Base-by-base conservation (phyloP, 139 green algal species). In the Chlorella sp. region DNA sequence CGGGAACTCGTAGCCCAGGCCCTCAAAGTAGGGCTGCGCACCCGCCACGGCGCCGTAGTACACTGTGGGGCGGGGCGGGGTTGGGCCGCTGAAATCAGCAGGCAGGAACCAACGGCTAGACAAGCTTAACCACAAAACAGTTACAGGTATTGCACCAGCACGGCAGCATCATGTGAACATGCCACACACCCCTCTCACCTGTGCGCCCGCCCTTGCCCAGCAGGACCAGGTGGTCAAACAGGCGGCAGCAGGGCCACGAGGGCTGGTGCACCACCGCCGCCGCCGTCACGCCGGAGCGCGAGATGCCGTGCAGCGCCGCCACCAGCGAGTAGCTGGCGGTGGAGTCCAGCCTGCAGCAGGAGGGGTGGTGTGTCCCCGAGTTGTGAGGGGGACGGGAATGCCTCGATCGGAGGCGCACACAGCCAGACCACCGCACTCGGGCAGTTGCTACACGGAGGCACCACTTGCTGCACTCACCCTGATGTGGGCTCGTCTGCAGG, bases 161-260 rank as follows among this genome's bases (percentile, higher is more conserved):
- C n/a, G n/a, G n/a, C n/a, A n/a, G n/a, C n/a, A n/a, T n/a, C n/a
- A n/a, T n/a, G n/a, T n/a, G n/a, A n/a, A n/a, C n/a, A n/a, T n/a
- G n/a, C n/a, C n/a, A n/a, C 51, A 11, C 51, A 24, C 51, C 46
- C 86, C 78, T 14, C 30, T 41, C 51, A 77, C 62, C 65, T 88
- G 93, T 93, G n/a, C 81, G 81, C 43, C 93, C 91, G 41, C 94
- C 94, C 51, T 91, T 81, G 62, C 81, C 87, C 73, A 97, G 88
- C 44, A 97, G 89, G 72, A 98, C 56, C 36, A 98, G 84, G 89
- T 96, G 87, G 89, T 97, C 92, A 79, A 96, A 97, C 64, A 95
- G 78, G 24, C 85, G 73, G 82, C 93, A 96, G 41, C 88, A 72
- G 54, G 85, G 46, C 48, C 77, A 86, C 69, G 81, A 81, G 34